These are phyloP conservation scores for Exophiala lecanii-corni DNA, from an alignment of 2,329 filamentous ascomycete genomes.

Conservation along the genomic window DNA sequence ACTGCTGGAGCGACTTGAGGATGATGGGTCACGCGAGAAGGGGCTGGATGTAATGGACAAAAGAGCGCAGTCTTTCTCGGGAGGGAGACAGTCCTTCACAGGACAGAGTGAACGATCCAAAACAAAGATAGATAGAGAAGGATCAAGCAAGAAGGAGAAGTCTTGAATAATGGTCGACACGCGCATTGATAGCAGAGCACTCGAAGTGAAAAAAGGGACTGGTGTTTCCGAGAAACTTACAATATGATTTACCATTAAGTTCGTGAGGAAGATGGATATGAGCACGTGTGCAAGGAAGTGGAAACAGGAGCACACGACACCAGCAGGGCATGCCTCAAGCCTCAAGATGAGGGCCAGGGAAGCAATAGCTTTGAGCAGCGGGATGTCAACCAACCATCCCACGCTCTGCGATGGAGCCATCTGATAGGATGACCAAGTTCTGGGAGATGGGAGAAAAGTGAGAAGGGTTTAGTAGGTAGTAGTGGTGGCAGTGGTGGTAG, in stretches of 20 bases:
- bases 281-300: conserved; percentile 16
- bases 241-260: conserved; percentile 1
- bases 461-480: too few species aligned
- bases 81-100: too few species aligned
- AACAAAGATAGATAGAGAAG: too few species aligned
- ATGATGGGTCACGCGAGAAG: neutral
- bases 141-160: too few species aligned
- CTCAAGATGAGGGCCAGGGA: neutral
- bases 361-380: neutral
- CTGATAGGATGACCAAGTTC: conserved; percentile 23
- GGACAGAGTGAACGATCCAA: too few species aligned
- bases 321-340: too few species aligned
- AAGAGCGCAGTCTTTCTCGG: too few species aligned
- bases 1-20: too few species aligned
- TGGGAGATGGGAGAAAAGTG: conserved; percentile 1
- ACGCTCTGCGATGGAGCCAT: conserved; percentile 16
- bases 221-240: conserved; percentile 1
- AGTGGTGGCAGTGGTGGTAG: too few species aligned
- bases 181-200: too few species aligned
- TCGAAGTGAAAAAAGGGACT: too few species aligned
- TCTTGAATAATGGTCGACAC: too few species aligned
- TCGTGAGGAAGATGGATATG: conserved; percentile 13
- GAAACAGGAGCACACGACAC: neutral
- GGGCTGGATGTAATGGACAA: neutral
- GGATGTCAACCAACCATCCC: conserved; percentile 1